These are phyloP conservation scores for Ilex asprella DNA, from an alignment of 257 asterid genomes.

Conservation along the genomic window DNA sequence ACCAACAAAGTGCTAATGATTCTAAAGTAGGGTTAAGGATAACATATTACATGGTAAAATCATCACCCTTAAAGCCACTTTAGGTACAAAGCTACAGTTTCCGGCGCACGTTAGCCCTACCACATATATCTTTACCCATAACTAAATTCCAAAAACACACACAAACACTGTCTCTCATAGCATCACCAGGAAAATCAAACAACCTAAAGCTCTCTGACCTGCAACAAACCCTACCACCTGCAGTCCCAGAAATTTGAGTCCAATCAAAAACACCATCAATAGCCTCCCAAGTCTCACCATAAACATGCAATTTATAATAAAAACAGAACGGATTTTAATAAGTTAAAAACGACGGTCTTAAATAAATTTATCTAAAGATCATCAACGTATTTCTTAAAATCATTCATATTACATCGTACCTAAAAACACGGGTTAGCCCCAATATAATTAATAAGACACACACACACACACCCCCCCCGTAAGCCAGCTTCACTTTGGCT, in stretches of 20 bases:
- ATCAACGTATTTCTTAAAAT: too few relatives aligned
- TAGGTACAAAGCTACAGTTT: conserved; percentile 33
- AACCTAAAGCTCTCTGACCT: conserved; percentile 33
- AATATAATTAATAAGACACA: too few relatives aligned
- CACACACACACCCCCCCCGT: too few relatives aligned
- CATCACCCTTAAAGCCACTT: conserved; percentile 38
- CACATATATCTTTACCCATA: conserved; percentile 1
- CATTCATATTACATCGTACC: too few relatives aligned
- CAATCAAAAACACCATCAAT: conserved; percentile 23
- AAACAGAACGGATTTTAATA: too few relatives aligned
- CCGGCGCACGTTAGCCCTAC: conserved; percentile 11
- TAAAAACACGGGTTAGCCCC: too few relatives aligned
- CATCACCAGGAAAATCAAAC: conserved; percentile 36
- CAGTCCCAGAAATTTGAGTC: conserved; percentile 18
- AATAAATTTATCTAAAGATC: too few relatives aligned
- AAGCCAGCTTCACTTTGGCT: too few relatives aligned
- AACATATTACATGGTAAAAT: conserved; percentile 33
- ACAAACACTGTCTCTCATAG: conserved; percentile 23
- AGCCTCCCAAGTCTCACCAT: not conserved
- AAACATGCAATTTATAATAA: too few relatives aligned
- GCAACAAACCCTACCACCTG: conserved; percentile 57
- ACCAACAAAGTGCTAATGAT: conserved; percentile 44
- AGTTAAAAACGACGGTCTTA: too few relatives aligned
- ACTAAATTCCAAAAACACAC: not conserved
- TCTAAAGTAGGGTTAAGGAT: conserved; percentile 53